These are phyloP conservation scores for Papilionanthe hybrid DNA, from an alignment of 116 monocot species.

Conservation along the genomic window DNA sequence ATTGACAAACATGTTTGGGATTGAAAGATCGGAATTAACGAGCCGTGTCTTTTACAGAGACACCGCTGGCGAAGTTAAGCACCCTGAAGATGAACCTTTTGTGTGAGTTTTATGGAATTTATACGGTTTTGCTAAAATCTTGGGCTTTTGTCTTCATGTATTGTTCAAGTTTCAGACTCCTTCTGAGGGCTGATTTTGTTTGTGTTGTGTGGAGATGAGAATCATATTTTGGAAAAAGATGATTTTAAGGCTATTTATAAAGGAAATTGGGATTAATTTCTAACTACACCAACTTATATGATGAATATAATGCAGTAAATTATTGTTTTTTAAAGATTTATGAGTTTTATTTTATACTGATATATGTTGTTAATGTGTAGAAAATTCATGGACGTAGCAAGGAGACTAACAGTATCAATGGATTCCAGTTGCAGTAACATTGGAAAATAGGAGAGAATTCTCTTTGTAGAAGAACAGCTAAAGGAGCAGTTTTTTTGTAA, in stretches of 20 bases:
- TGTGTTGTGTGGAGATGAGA: too few relatives aligned
- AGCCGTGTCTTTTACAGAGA: slow-evolving; percentile 64
- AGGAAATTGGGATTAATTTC: not conserved
- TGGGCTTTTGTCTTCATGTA: not conserved
- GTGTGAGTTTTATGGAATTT: slow-evolving; percentile 25
- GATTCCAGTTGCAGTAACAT: slow-evolving; percentile 53
- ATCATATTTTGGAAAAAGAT: too few relatives aligned
- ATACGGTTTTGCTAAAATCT: too few relatives aligned
- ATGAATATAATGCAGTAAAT: too few relatives aligned
- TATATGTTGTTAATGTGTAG: slow-evolving; percentile 24
- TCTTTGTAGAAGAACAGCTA: not conserved
- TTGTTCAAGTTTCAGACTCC: not conserved
- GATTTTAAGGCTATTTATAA: not conserved
- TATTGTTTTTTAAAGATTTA: not conserved
- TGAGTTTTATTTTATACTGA: not conserved
- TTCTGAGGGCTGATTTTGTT: not conserved
- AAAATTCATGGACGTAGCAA: slow-evolving; percentile 67
- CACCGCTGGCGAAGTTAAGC: slow-evolving; percentile 60
- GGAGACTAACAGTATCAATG: slow-evolving; percentile 69
- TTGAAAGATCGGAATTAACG: slow-evolving; percentile 60
- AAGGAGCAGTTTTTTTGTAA: not conserved
- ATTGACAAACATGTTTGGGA: slow-evolving; percentile 81
- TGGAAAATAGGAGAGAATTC: slow-evolving; percentile 14
- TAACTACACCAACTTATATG: too few relatives aligned
- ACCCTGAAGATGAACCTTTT: slow-evolving; percentile 80